A percentile compares a stretch with the other conserved stretches of the same genome.
Evolutionary conservation across 192 early-diverging fungal species (phyloP).

Genomic region (Coemansia sp.): DNA sequence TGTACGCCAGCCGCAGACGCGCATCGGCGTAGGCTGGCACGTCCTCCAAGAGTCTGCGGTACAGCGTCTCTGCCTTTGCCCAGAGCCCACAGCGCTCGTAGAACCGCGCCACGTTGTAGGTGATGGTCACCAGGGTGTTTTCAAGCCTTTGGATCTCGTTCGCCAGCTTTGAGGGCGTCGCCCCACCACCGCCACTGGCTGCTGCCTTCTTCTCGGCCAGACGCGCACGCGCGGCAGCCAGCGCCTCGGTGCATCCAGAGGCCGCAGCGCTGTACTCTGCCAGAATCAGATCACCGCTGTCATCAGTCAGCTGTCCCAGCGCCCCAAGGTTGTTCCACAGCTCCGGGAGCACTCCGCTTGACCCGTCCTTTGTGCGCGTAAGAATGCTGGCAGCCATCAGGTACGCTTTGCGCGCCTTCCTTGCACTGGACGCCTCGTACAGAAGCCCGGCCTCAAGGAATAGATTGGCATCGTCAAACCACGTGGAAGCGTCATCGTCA

Average conservation of each 20-base stretch:
- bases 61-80: conserved; percentile 64
- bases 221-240: conserved; percentile 14
- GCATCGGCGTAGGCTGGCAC: conserved; percentile 81
- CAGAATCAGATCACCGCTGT: conserved; percentile 16
- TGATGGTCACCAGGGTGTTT: conserved; percentile 56
- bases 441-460: conserved; percentile 67
- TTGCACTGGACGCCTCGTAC: conserved; percentile 60
- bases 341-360: conserved; percentile 55
- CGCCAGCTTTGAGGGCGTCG: background rate
- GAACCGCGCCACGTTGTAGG: conserved; percentile 76
- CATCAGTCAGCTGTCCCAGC: conserved; percentile 65
- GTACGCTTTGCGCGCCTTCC: conserved; percentile 54
- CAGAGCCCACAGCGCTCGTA: conserved; percentile 62
- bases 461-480: conserved; percentile 48
- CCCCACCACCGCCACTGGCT: background rate
- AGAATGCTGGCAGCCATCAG: conserved; percentile 29
- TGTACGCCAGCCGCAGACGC: conserved; percentile 72
- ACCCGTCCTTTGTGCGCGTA: conserved; percentile 12
- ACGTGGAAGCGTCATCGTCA: conserved; percentile 7
- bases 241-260: conserved; percentile 7
- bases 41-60: conserved; percentile 60
- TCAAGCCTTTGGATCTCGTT: conserved; percentile 34
- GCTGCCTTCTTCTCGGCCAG: conserved; percentile 7
- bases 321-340: conserved; percentile 90
- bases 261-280: conserved; percentile 20